Conservation (phyloP, 73 alveolate genomes). For the Paramecium biaurelia region DNA sequence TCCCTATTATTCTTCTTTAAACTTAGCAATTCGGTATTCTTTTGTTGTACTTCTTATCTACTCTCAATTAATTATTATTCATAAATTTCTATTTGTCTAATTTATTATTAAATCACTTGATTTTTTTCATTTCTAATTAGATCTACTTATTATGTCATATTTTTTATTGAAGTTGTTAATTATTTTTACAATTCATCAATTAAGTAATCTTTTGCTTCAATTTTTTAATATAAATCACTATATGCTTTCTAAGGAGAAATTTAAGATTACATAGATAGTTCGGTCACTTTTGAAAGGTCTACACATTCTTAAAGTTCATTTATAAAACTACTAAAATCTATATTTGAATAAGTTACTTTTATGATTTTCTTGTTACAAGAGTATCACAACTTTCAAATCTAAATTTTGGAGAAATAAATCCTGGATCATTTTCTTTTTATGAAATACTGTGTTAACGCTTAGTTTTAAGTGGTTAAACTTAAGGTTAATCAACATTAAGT, state of each 20-base stretch:
- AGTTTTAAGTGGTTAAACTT: background rate
- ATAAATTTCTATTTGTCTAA: background rate
- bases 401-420: conserved; percentile 33
- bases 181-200: conserved; percentile 27
- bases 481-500: background rate
- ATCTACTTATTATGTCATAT: background rate
- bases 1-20: background rate
- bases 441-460: background rate
- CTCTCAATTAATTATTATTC: background rate
- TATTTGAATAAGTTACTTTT: background rate
- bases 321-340: background rate
- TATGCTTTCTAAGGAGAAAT: background rate
- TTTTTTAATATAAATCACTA: background rate
- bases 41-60: background rate
- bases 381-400: background rate
- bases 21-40: background rate
- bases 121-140: background rate
- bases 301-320: conserved; percentile 34
- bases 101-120: background rate
- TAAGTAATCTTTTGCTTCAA: background rate
- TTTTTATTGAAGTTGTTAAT: background rate
- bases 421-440: conserved; percentile 50
- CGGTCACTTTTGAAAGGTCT: conserved; percentile 20
- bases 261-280: conserved; percentile 10
- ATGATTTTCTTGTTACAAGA: background rate